Base-by-base conservation (phyloP, 106 monocot genomes). In the Dactylorhiza incarnata region DNA sequence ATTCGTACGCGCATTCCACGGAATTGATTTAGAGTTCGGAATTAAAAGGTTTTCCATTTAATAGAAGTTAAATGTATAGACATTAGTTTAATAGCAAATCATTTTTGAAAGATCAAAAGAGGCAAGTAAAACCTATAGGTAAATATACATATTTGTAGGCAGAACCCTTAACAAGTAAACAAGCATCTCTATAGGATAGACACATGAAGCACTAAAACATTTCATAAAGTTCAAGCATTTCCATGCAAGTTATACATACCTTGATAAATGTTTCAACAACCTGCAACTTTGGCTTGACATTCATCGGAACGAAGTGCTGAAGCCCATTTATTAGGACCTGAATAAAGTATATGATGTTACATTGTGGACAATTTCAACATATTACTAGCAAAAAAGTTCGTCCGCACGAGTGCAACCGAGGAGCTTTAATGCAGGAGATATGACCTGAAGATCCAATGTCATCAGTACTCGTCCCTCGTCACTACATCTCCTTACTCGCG, bases 401-500 rank as follows among this genome's bases (percentile, higher is more conserved):
- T 29, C 29, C 24, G 24, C 65, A 37, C 4, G 29, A 65, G 43
- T 54, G 15, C 25, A 72, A 16, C 29, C 0, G 14, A 20, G 19
- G 17, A 70, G 20, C 12, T 24, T 2, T 5, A 74, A 54, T 37
- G 53, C 13, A 53, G 10, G 29, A 25, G 16, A 8, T 67, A 45
- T 48, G 58, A 97, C 96, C 93, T 97, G 96, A 87, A 97, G 93
- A 68, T 97, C 96, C 49, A 97, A 81, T 16, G 93, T 91, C 96
- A 97, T 97, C 49, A 97, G 59, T 55, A 86, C 96, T 66, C 96
- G 87, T 45, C 96, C 96, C 89, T 97, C 96, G 80, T 97, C 93
- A 44, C 87, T 97, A 78, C 96, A 97, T 82, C 81, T 89, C 80
- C 87, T 97, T 74, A 97, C 89, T 79, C 93, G 88, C 17, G 96